These are phyloP conservation scores for Talaromyces stipitatus DNA, from an alignment of 495 filamentous ascomycete species.

Conservation along the genomic window DNA sequence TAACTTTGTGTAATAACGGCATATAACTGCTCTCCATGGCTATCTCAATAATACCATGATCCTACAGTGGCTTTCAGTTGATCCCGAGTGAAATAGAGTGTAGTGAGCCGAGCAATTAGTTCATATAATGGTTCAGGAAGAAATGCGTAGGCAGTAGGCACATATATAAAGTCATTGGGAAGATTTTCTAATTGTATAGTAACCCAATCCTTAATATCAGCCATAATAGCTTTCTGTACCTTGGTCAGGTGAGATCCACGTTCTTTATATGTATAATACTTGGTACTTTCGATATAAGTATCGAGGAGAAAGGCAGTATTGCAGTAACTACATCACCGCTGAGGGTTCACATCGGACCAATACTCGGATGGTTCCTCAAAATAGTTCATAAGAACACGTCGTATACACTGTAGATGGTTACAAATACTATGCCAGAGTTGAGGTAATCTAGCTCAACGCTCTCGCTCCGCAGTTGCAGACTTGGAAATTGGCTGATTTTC, in stretches of 20 bases:
- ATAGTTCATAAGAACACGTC: neutral
- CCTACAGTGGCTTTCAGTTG: too few species aligned
- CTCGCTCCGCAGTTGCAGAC: neutral
- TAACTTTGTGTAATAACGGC: too few species aligned
- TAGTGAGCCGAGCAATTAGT: too few species aligned
- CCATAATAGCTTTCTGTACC: neutral
- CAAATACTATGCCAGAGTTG: neutral
- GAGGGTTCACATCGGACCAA: neutral
- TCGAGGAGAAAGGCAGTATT: neutral
- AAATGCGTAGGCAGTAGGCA: too few species aligned
- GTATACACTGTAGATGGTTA: neutral
- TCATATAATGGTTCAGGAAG: too few species aligned
- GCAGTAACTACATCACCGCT: neutral
- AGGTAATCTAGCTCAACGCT: neutral
- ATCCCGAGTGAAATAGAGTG: too few species aligned
- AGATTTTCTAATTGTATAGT: too few species aligned
- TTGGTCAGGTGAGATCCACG: neutral
- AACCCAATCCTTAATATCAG: too few species aligned
- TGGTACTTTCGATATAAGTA: neutral
- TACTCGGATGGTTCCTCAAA: neutral
- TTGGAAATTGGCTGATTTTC: neutral
- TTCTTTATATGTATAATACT: neutral
- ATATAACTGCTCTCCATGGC: too few species aligned
- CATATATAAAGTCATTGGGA: too few species aligned
- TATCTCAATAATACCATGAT: too few species aligned